phyloP scores from a whole-genome alignment of 441 rosid genomes.

The Croton laevigatus region DNA sequence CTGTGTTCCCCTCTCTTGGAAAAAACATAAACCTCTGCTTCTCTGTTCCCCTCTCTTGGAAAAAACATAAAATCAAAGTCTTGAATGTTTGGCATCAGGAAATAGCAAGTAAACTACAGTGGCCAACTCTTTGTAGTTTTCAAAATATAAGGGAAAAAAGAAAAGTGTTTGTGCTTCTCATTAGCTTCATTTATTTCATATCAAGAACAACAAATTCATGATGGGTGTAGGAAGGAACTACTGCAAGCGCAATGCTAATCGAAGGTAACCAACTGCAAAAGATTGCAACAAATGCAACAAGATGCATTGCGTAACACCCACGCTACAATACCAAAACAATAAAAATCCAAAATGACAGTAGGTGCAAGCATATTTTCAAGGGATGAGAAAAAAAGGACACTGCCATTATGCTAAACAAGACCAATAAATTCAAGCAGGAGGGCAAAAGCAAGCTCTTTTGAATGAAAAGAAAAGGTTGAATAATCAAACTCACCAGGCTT shows the following conservation, averaged over 20 bases:
- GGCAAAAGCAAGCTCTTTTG: neutral
- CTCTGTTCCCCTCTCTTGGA: neutral
- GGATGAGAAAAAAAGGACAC: slow-evolving; percentile 13
- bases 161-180: neutral
- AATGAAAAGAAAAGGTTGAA: slow-evolving; percentile 8
- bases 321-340: neutral
- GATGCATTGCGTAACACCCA: slow-evolving; percentile 9
- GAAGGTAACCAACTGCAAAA: slow-evolving; percentile 4
- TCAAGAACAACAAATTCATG: neutral
- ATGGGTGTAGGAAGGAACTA: neutral
- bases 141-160: too few relatives aligned
- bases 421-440: neutral
- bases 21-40: neutral
- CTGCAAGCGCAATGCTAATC: neutral
- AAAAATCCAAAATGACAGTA: slow-evolving; percentile 1
- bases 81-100: neutral
- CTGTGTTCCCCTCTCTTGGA: neutral
- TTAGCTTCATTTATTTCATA: neutral
- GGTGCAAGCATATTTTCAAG: neutral
- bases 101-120: too few relatives aligned
- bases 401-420: neutral
- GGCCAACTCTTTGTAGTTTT: too few relatives aligned
- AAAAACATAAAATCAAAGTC: neutral
- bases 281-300: neutral
- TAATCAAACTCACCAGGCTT: slow-evolving; percentile 43